Percentiles rank a stretch among this genome's conserved stretches.
Evolutionary conservation across 495 filamentous ascomycete species (phyloP).

Genomic region (Gamarada debralockiae): DNA sequence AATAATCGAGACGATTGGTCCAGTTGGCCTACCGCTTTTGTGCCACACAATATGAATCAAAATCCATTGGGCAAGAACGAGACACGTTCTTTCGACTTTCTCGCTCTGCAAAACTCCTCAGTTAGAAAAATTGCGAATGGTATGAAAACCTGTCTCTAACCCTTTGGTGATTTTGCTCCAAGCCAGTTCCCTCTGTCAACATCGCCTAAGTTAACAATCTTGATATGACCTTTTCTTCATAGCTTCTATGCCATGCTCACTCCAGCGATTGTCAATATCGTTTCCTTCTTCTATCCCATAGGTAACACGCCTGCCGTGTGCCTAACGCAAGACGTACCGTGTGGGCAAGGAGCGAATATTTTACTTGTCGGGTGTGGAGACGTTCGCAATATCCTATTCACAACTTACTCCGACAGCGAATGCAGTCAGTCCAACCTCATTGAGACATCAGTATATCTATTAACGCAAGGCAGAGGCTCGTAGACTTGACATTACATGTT

Average conservation of each 20-base stretch:
- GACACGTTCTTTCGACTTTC: too few relatives aligned
- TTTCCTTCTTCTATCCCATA: conserved; percentile 38
- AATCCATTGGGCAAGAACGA: too few relatives aligned
- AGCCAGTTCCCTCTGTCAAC: too few relatives aligned
- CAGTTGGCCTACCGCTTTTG: too few relatives aligned
- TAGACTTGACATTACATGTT: conserved; percentile 40
- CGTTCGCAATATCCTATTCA: conserved; percentile 47
- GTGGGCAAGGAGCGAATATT: conserved; percentile 40
- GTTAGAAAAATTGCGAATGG: too few relatives aligned
- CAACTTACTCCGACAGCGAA: conserved; percentile 29
- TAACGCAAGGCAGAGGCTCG: conserved; percentile 5
- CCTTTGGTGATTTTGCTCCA: too few relatives aligned
- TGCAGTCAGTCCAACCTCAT: conserved; percentile 9
- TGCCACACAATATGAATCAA: too few relatives aligned
- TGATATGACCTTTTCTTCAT: too few relatives aligned
- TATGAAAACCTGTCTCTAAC: too few relatives aligned
- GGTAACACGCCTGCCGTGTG: conserved; percentile 48
- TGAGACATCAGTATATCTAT: not conserved
- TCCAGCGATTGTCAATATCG: conserved; percentile 1
- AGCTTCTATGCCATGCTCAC: conserved; percentile 30
- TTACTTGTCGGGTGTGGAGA: conserved; percentile 52
- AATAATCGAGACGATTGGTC: too few relatives aligned
- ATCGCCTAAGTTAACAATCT: too few relatives aligned
- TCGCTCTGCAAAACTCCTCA: too few relatives aligned
- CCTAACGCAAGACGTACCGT: conserved; percentile 43